Evolutionary conservation across 2,329 filamentous ascomycete genomes (phyloP).

Genomic region (Juglanconis sp.): DNA sequence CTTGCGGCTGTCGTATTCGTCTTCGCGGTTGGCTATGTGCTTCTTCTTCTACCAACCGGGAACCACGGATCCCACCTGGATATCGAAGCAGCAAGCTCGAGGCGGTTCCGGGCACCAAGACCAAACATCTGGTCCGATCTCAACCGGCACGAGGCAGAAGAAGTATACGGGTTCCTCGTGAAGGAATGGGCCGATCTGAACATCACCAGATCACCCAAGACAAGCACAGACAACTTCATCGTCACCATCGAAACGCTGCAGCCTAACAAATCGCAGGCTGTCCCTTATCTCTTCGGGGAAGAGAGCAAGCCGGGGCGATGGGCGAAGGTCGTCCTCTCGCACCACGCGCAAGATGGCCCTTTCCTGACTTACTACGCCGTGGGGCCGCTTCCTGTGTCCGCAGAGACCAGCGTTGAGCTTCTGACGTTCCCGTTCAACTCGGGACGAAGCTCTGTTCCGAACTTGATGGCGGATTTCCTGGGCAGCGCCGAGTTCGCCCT

Average conservation of each 20-base stretch:
- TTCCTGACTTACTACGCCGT: slow-evolving; percentile 47
- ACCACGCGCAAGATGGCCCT: slow-evolving; percentile 39
- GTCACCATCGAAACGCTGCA: slow-evolving; percentile 45
- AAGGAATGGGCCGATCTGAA: slow-evolving; percentile 42
- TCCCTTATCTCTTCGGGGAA: slow-evolving; percentile 41
- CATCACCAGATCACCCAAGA: slow-evolving; percentile 35
- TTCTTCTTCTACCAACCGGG: background rate
- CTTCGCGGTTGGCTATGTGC: slow-evolving; percentile 1
- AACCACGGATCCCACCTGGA: background rate
- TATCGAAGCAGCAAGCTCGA: background rate
- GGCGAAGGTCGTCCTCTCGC: slow-evolving; percentile 44
- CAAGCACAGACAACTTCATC: slow-evolving; percentile 44
- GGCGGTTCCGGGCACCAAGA: slow-evolving; percentile 32
- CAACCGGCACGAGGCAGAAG: slow-evolving; percentile 37
- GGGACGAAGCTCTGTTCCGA: slow-evolving; percentile 35
- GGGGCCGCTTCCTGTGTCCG: slow-evolving; percentile 43
- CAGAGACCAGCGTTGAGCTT: slow-evolving; percentile 34
- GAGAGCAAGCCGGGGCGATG: slow-evolving; percentile 35
- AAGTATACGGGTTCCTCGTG: slow-evolving; percentile 39
- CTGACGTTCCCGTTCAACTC: slow-evolving; percentile 44
- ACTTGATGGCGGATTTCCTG: slow-evolving; percentile 33
- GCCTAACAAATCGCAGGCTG: slow-evolving; percentile 44
- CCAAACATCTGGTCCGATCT: slow-evolving; percentile 40
- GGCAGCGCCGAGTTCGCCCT: slow-evolving; percentile 30
- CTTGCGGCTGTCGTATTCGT: background rate